Conservation (phyloP, 78 protist species). For the Dictyostelium intermedium region DNA sequence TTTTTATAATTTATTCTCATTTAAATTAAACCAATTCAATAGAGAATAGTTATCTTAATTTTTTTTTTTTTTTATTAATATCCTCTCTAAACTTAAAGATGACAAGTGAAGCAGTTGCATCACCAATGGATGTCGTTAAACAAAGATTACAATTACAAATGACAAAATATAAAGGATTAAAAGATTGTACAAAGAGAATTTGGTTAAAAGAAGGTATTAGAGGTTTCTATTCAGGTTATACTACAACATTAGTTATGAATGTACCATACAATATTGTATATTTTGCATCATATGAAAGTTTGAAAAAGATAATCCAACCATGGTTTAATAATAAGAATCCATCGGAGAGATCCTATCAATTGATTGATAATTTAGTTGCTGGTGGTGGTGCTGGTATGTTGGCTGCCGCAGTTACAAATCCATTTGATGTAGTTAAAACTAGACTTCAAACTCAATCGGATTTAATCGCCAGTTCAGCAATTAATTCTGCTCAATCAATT, state of each 20-base stretch:
- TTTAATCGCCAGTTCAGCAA: background rate
- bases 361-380: slow-evolving; percentile 45
- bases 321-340: background rate
- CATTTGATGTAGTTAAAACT: slow-evolving; percentile 87
- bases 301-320: slow-evolving; percentile 59
- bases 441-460: slow-evolving; percentile 83
- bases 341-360: slow-evolving; percentile 19
- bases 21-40: background rate
- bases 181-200: slow-evolving; percentile 61
- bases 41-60: background rate
- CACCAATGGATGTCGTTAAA: slow-evolving; percentile 87
- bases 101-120: slow-evolving; percentile 79
- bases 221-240: slow-evolving; percentile 77
- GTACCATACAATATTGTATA: slow-evolving; percentile 78
- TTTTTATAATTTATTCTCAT: no score
- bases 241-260: slow-evolving; percentile 83
- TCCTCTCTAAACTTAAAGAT: no score
- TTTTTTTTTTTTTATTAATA: background rate
- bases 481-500: background rate
- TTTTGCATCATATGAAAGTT: slow-evolving; percentile 74
- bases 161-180: slow-evolving; percentile 48
- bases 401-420: slow-evolving; percentile 85
- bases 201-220: slow-evolving; percentile 73
- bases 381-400: slow-evolving; percentile 85
- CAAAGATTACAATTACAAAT: slow-evolving; percentile 85